Conservation (phyloP, 306 rosid genomes). For the Prunus mongolica region DNA sequence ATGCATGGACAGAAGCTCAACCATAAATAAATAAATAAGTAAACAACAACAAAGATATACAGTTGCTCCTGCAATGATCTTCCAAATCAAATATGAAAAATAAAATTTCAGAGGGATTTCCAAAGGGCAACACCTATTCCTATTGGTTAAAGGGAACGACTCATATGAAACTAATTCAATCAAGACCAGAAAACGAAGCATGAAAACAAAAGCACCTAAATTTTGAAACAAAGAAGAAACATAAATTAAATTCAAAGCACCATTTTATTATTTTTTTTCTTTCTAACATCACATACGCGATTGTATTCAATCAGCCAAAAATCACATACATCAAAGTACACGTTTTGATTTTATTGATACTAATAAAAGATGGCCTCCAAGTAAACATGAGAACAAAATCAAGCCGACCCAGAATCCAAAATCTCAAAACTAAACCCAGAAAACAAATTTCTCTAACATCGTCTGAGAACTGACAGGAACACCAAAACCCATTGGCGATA, state of each 20-base stretch:
- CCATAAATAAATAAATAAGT: neutral
- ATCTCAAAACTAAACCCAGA: neutral
- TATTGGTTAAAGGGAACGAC: too few relatives aligned
- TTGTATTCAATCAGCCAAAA: neutral
- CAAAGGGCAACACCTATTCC: conserved; percentile 34
- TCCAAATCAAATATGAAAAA: conserved; percentile 15
- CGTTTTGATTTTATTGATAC: neutral
- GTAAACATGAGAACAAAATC: neutral
- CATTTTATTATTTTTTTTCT: too few relatives aligned
- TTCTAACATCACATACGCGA: neutral
- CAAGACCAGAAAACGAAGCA: conserved; percentile 70
- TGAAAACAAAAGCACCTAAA: neutral
- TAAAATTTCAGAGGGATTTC: neutral
- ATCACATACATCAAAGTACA: neutral
- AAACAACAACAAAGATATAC: conserved; percentile 3
- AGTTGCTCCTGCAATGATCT: conserved; percentile 30
- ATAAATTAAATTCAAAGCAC: neutral
- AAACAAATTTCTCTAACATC: neutral
- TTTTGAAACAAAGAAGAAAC: neutral
- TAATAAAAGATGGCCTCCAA: neutral
- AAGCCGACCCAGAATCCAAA: neutral
- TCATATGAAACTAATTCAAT: conserved; percentile 31
- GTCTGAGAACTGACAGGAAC: neutral
- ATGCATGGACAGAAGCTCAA: neutral
- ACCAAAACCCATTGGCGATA: neutral